Evolutionary conservation across 2,329 filamentous ascomycete genomes (phyloP).

Genomic region (Aspergillus intermedius): DNA sequence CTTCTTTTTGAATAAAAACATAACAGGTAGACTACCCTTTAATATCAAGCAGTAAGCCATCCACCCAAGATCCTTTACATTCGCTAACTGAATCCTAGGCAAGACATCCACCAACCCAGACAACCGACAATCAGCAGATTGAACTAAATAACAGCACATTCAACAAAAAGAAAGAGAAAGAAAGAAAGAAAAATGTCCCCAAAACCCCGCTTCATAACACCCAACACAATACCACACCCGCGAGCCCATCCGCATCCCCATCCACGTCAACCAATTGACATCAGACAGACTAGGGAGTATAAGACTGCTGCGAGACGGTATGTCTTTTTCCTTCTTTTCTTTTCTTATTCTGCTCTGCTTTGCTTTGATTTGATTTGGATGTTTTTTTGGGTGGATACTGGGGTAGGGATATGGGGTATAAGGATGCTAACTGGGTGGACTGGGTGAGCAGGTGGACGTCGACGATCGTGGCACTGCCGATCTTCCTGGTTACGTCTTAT

Average conservation of each 20-base stretch:
- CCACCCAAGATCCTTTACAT: too few species aligned
- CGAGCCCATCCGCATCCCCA: constrained; percentile 6
- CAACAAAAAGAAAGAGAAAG: background rate
- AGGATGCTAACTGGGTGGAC: background rate
- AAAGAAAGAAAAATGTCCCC: constrained; percentile 4
- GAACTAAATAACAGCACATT: background rate
- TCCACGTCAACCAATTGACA: constrained; percentile 20
- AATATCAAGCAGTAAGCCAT: too few species aligned
- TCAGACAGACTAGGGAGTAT: constrained; percentile 37
- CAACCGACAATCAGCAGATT: background rate
- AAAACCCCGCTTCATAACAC: constrained; percentile 13
- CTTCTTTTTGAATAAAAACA: too few species aligned
- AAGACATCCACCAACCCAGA: background rate
- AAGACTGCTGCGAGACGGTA: constrained; percentile 34
- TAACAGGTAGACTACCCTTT: too few species aligned
- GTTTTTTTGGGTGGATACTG: background rate
- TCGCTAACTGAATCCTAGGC: too few species aligned
- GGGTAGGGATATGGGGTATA: too few species aligned
- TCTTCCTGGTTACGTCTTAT: constrained; percentile 27
- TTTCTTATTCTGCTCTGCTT: background rate
- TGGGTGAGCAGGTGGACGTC: constrained; percentile 21
- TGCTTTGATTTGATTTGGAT: background rate
- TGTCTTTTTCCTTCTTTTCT: background rate
- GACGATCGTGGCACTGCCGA: constrained; percentile 27
- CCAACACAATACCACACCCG: constrained; percentile 1